A percentile compares a stretch with the other conserved stretches of the same genome.
phyloP scores from a whole-genome alignment of 2,329 filamentous ascomycete species.

The Thielaviopsis musarum region DNA sequence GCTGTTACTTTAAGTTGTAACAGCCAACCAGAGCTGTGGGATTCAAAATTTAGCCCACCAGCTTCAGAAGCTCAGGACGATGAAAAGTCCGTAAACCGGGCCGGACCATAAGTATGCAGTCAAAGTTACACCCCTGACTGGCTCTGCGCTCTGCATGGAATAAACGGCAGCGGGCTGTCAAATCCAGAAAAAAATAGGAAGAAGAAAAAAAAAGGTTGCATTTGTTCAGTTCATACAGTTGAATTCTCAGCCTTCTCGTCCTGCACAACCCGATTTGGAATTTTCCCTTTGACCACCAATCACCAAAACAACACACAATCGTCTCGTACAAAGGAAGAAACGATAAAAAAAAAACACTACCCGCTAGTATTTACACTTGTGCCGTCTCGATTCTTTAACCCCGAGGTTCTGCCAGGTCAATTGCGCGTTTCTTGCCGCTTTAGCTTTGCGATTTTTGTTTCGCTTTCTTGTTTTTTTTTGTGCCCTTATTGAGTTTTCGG shows the following conservation, averaged over 20 bases:
- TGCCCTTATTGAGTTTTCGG: not conserved
- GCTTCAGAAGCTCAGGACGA: not conserved
- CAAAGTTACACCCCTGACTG: not conserved
- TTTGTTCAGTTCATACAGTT: not conserved
- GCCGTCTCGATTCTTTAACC: not conserved
- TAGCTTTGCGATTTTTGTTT: not conserved
- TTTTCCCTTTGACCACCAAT: not conserved
- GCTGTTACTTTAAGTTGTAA: not conserved
- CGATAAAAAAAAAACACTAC: not conserved
- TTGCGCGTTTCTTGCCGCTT: not conserved
- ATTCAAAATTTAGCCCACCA: not conserved
- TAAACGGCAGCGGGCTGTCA: not conserved
- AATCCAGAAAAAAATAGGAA: not conserved
- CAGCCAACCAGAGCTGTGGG: not conserved
- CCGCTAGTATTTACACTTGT: not conserved
- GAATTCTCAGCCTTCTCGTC: not conserved
- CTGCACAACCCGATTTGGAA: not conserved
- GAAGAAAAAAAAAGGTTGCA: not conserved
- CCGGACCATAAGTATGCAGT: not conserved
- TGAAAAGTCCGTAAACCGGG: not conserved
- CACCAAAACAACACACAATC: not conserved
- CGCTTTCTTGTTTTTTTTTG: not conserved
- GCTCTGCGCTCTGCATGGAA: not conserved
- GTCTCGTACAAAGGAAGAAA: not conserved
- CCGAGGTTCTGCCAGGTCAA: not conserved